Base-by-base conservation (phyloP, 2,329 filamentous ascomycete genomes). In the Trichoderma koningiopsis region DNA sequence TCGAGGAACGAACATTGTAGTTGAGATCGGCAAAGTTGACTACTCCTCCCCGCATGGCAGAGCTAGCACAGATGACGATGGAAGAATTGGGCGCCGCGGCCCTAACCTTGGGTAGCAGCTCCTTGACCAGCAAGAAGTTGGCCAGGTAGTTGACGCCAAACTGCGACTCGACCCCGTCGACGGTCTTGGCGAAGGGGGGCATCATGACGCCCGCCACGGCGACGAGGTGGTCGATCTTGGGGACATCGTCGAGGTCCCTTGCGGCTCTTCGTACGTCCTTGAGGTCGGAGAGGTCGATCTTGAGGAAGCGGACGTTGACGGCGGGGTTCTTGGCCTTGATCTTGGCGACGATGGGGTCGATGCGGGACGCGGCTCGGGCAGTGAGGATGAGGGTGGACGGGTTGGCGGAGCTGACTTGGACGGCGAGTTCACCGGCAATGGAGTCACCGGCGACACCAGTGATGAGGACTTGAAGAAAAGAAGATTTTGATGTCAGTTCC, bases 101-200 rank as follows among this genome's bases (percentile, higher is more conserved):
- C 68, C 52, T 24, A 14, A 72, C 35, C 60, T 79, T 74, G 0
- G 79, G 75, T 55, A 82, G 82, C 37, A 87, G 76, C 0, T 86
- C 78, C 19, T 84, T 78, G 71, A 85, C 83, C 13, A 87, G 78
- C 0, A 87, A 79, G 76, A 87, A 88, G 71, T 87, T 84, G 6
- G 77, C 80, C 4, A 88, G 74, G 72, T 87, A 82, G 72, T 87
- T 87, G 7, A 81, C 83, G 35, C 81, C 85, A 71, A 88, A 83
- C 69, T 87, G 85, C 0, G 74, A 74, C 71, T 74, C 73, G 19
- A 74, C 58, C 0, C 73, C 73, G 5, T 75, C 68, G 1, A 53
- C 70, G 0, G 73, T 74, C 60, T 71, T 72, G 13, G 40, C 29
- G 31, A 35, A 71, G 5, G 66, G 65, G 2, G 66, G 66, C 27